Evolutionary conservation across 2,329 filamentous ascomycete species (phyloP), one percentile per base, ranked within the genome.

Genomic region (Pyrenophora seminiperda): DNA sequence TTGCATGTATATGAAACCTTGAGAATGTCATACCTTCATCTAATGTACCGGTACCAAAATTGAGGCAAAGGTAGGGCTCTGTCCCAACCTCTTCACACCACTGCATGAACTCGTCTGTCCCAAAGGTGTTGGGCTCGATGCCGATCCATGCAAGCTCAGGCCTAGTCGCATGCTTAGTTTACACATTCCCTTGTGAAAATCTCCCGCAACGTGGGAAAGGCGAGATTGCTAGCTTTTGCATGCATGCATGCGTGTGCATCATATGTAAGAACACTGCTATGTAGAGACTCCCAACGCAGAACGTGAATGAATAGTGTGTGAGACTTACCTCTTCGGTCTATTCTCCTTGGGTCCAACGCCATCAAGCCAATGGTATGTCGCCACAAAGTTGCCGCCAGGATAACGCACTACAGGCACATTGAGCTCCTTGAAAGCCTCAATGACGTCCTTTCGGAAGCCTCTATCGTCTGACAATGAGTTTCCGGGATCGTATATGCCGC

Each of bases 311-410:
- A 38, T 20, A 20, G 31, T 7, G 37, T 36, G 19, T 11, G 15
- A 19, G 33, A 37, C 57, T 58, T 76, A 81, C 73, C 80, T 74
- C 38, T 73, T 68, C 3, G 88, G 89, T 37, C 90, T 80, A 62
- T 85, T 77, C 17, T 90, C 87, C 55, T 77, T 81, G 0, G 89
- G 89, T 1, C 90, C 90, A 56, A 95, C 79, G 7, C 89, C 90
- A 71, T 94, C 90, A 40, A 86, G 78, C 89, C 90, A 94, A 76
- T 92, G 88, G 71, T 93, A 94, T 1, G 89, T 93, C 3, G 90
- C 90, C 36, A 86, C 83, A 70, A 93, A 94, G 73, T 94, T 95
- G 39, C 90, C 90, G 11, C 90, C 90, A 1, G 90, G 90, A 65
- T 93, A 94, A 39, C 89, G 81, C 17, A 92, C 83, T 30, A 92